phyloP scores from a whole-genome alignment of 2,329 filamentous ascomycete genomes.

The Thermochaetoides dissita region DNA sequence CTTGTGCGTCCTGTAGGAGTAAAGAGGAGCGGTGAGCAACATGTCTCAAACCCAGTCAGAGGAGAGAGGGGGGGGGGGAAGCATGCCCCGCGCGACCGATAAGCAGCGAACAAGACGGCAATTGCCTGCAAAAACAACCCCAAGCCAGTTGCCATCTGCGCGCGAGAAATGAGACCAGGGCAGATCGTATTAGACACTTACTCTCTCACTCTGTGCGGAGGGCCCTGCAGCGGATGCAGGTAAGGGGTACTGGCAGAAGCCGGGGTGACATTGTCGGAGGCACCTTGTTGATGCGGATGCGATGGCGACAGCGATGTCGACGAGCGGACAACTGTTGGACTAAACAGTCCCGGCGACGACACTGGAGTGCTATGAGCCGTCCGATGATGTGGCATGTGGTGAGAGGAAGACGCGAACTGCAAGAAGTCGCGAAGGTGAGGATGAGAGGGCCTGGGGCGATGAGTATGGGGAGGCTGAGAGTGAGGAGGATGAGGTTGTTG shows the following conservation, averaged over 20 bases:
- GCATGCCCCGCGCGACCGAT: no score
- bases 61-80: neutral
- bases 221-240: conserved; percentile 56
- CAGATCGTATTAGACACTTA: conserved; percentile 29
- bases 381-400: conserved; percentile 24
- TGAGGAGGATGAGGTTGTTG: conserved; percentile 14
- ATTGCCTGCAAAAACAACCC: no score
- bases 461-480: conserved; percentile 12
- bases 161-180: no score
- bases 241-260: conserved; percentile 42
- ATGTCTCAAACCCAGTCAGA: neutral
- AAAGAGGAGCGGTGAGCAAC: neutral
- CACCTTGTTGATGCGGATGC: conserved; percentile 19
- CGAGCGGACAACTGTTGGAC: conserved; percentile 31
- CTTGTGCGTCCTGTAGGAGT: conserved; percentile 56
- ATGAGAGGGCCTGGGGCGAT: conserved; percentile 15
- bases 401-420: conserved; percentile 17
- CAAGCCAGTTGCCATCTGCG: no score
- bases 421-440: conserved; percentile 24
- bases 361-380: conserved; percentile 43
- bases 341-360: conserved; percentile 50
- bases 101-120: no score
- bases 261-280: conserved; percentile 42
- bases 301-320: conserved; percentile 24
- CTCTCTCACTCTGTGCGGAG: conserved; percentile 53